Conservation (phyloP, 177 flowering plant species). For the Vitis hybrid region DNA sequence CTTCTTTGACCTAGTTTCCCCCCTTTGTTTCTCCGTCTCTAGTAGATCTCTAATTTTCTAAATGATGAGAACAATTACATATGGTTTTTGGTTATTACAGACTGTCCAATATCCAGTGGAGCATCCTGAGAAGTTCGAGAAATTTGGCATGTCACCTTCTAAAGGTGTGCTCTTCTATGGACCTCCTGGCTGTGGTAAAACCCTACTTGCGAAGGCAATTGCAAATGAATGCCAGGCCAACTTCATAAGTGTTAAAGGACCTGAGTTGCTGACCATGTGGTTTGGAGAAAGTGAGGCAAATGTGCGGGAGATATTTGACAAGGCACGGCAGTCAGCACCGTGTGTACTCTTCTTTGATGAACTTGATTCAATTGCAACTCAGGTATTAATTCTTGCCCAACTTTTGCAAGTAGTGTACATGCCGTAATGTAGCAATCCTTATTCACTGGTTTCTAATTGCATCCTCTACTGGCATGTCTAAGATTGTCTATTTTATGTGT, state of each 20-base stretch:
- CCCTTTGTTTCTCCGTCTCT: neutral
- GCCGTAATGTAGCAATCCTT: neutral
- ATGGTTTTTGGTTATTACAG: constrained; percentile 6
- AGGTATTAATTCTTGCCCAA: constrained; percentile 27
- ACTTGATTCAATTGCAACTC: constrained; percentile 75
- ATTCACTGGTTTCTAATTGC: neutral
- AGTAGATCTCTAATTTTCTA: neutral
- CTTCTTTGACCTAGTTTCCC: neutral
- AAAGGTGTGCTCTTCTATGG: constrained; percentile 63
- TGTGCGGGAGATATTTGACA: constrained; percentile 72
- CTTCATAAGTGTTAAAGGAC: constrained; percentile 69
- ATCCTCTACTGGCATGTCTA: too few species aligned
- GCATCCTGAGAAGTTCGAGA: constrained; percentile 62
- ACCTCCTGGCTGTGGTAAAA: constrained; percentile 78
- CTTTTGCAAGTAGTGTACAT: neutral
- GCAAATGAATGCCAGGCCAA: constrained; percentile 81
- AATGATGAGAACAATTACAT: too few species aligned
- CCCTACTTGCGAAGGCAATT: constrained; percentile 70
- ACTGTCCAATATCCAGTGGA: constrained; percentile 69
- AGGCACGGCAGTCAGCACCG: constrained; percentile 72
- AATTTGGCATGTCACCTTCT: constrained; percentile 66
- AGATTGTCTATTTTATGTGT: neutral
- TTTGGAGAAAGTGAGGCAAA: constrained; percentile 83
- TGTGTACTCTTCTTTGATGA: constrained; percentile 81
- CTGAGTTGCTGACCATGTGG: constrained; percentile 74